Conservation (phyloP, 1,284 basidiomycete species). For the Apiotrichum porosum region DNA sequence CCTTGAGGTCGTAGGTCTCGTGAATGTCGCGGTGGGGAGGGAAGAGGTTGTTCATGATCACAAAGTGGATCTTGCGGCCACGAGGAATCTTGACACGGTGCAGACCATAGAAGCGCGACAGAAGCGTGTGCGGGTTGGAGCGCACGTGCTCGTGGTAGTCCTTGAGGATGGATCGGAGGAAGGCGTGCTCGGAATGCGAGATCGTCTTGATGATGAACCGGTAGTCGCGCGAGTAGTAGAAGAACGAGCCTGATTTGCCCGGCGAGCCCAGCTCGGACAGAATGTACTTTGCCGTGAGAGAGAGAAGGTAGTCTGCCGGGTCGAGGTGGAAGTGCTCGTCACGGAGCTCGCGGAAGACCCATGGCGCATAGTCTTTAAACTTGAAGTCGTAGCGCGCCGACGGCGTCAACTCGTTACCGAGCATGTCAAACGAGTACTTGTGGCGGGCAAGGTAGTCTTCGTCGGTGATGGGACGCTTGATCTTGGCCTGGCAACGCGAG, state of each 20-base stretch:
- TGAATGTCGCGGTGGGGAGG: slow-evolving; percentile 96
- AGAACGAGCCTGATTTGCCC: slow-evolving; percentile 97
- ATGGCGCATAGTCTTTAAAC: slow-evolving; percentile 98
- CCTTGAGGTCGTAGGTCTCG: slow-evolving; percentile 96
- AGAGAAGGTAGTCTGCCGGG: slow-evolving; percentile 93
- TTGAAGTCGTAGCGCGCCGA: slow-evolving; percentile 82
- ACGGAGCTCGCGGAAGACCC: slow-evolving; percentile 91
- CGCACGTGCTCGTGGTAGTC: slow-evolving; percentile 84
- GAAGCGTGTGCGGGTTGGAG: slow-evolving; percentile 85
- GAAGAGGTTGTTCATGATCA: slow-evolving; percentile 99
- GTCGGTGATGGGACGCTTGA: slow-evolving; percentile 72
- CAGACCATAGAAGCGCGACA: slow-evolving; percentile 91
- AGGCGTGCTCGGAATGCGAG: slow-evolving; percentile 89
- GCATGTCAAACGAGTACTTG: slow-evolving; percentile 98
- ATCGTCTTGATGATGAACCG: slow-evolving; percentile 99
- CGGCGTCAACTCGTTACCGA: slow-evolving; percentile 95
- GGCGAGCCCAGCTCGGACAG: slow-evolving; percentile 97
- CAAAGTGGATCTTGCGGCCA: slow-evolving; percentile 95
- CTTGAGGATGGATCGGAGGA: slow-evolving; percentile 76
- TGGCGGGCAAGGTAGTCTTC: slow-evolving; percentile 86
- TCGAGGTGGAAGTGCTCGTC: slow-evolving; percentile 94
- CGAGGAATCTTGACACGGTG: slow-evolving; percentile 94
- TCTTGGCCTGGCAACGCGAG: slow-evolving; percentile 93
- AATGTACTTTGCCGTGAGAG: slow-evolving; percentile 95
- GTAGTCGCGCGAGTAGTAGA: slow-evolving; percentile 98